phyloP scores from a whole-genome alignment of 805 yeast genomes.

The Hanseniaspora pseudoguilliermondii region DNA sequence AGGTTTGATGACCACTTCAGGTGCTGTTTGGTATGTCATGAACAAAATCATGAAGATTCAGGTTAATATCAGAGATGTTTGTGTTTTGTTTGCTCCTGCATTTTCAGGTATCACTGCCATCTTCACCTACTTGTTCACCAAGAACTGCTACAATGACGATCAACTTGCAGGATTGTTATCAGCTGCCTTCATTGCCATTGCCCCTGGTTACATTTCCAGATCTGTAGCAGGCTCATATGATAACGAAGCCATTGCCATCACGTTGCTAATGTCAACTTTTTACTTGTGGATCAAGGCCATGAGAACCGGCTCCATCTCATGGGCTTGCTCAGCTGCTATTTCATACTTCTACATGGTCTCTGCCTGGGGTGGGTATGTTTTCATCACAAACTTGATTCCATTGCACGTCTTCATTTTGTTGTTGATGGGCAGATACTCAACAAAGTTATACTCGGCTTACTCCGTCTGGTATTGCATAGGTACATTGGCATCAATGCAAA shows the following conservation, averaged over 20 bases:
- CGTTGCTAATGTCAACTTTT: constrained; percentile 87
- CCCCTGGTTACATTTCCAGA: constrained; percentile 96
- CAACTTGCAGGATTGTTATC: constrained; percentile 80
- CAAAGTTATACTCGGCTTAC: constrained; percentile 75
- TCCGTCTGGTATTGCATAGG: constrained; percentile 96
- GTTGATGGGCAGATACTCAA: constrained; percentile 86
- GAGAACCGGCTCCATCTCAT: constrained; percentile 78
- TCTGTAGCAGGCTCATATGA: constrained; percentile 98
- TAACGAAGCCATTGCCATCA: constrained; percentile 97
- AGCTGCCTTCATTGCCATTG: constrained; percentile 91
- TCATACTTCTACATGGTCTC: constrained; percentile 97
- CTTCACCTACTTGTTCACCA: constrained; percentile 75
- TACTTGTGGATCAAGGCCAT: constrained; percentile 91
- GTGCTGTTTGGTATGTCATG: constrained; percentile 68
- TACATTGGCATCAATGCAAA: constrained; percentile 97
- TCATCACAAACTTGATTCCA: constrained; percentile 94
- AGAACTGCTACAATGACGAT: constrained; percentile 63
- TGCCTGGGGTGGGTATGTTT: constrained; percentile 99
- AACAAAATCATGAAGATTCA: constrained; percentile 57
- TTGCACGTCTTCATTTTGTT: constrained; percentile 82
- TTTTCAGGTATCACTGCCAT: constrained; percentile 86
- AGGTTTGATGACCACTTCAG: constrained; percentile 96
- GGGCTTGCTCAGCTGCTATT: constrained; percentile 71
- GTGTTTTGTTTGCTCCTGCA: constrained; percentile 94
- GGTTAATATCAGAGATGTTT: constrained; percentile 84